Base-by-base conservation (phyloP, 1,284 basidiomycete species). In the Calocybe gambosa region DNA sequence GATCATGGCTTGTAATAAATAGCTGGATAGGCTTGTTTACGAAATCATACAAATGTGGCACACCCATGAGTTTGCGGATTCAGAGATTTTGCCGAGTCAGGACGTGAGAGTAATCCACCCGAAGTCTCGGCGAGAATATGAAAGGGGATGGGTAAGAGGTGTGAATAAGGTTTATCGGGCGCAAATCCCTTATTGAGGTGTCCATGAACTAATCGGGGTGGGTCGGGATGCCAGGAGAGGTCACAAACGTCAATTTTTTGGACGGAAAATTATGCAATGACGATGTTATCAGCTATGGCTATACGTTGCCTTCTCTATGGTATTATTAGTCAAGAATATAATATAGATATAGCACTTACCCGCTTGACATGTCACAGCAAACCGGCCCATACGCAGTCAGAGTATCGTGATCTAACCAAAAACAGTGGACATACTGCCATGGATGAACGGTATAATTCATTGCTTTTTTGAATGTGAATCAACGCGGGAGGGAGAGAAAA, bases 51-150 rank as follows among this genome's bases (percentile, higher is more conserved):
- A 45, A 49, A 53, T 61, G 57, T 60, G 62, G 59, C 56, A 53
- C 56, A 60, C 55, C 58, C 52, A 51, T 59, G 55, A 47, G 54
- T 45, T 26, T 54, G 50, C 52, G 52, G 57, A 61, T 58, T 57
- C 54, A 26, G 61, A 66, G 62, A 63, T 58, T 64, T 60, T 58
- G 46, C 67, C 63, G 65, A 65, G 47, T 53, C 51, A 54, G 45
- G 46, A 51, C 43, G 53, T 49, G 51, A 53, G 54, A 46, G 47
- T 46, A 53, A 62, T 63, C 62, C 63, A 54, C 61, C 65, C 45
- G 63, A 65, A 52, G 65, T 66, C 57, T 47, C 58, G 56, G 65
- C 62, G 61, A 59, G 50, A 47, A 49, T n/a, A 38, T 31, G 19
- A 34, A 34, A 15, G 31, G 31, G n/a, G 31, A 34, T 34, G 31